phyloP scores from a whole-genome alignment of 805 yeast genomes.

The Ogataea pini region DNA sequence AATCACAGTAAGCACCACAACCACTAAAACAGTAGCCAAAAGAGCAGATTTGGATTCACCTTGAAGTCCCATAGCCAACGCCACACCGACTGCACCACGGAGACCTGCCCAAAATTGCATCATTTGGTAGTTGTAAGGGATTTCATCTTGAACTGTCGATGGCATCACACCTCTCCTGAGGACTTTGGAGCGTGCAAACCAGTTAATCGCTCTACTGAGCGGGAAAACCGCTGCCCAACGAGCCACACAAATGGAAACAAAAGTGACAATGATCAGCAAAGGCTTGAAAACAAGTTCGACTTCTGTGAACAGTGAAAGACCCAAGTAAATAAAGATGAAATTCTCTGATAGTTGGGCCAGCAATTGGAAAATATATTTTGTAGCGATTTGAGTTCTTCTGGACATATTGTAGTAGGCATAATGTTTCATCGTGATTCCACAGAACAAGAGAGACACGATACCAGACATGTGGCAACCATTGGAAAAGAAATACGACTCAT shows the following conservation, averaged over 20 bases:
- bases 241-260: constrained; percentile 87
- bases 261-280: constrained; percentile 83
- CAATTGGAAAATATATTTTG: constrained; percentile 90
- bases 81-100: constrained; percentile 99
- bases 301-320: constrained; percentile 92
- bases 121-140: constrained; percentile 93
- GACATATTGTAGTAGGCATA: constrained; percentile 98
- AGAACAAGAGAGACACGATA: constrained; percentile 88
- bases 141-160: constrained; percentile 67
- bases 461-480: constrained; percentile 99
- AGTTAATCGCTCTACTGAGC: constrained; percentile 77
- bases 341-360: constrained; percentile 95
- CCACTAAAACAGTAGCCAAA: constrained; percentile 93
- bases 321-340: constrained; percentile 93
- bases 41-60: constrained; percentile 89
- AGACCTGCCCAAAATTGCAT: constrained; percentile 99
- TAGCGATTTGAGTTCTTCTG: constrained; percentile 92
- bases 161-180: constrained; percentile 46
- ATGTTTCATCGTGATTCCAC: constrained; percentile 95
- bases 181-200: constrained; percentile 64
- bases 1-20: constrained; percentile 93
- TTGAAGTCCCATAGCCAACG: constrained; percentile 94
- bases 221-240: constrained; percentile 99
- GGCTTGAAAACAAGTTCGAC: constrained; percentile 96
- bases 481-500: constrained; percentile 94